Percentiles rank a stretch among this genome's conserved stretches.
Evolutionary conservation across 202 grass and related monocot genomes (phyloP).

Genomic region (Dendrocalamus latiflorus): DNA sequence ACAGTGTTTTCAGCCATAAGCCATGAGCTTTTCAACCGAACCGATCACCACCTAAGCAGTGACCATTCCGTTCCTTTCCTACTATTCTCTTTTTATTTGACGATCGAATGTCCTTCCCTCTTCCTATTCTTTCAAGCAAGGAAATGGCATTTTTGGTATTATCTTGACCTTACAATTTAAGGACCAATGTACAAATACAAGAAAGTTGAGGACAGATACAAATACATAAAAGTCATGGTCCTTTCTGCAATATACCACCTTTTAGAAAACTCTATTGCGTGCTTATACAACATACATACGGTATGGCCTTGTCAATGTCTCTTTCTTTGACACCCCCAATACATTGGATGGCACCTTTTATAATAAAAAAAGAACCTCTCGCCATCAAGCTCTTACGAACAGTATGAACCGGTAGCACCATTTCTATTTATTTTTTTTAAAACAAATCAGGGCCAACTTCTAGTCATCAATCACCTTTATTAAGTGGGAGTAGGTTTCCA

Average conservation of each 20-base stretch:
- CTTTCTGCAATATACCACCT: not conserved
- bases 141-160: not conserved
- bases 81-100: no score
- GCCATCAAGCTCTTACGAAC: slow-evolving; percentile 6
- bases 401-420: not conserved
- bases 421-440: not conserved
- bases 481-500: slow-evolving; percentile 29
- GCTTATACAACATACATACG: slow-evolving; percentile 1
- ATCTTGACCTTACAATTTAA: not conserved
- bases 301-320: slow-evolving; percentile 11
- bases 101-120: no score
- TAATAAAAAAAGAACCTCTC: slow-evolving; percentile 15
- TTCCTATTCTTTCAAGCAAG: no score
- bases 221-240: not conserved
- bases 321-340: slow-evolving; percentile 24
- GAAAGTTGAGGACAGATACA: not conserved
- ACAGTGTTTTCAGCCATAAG: no score
- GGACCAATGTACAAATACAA: not conserved
- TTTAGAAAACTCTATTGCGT: not conserved
- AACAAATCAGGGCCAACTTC: not conserved
- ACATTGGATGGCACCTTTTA: slow-evolving; percentile 4
- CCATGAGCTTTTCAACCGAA: no score
- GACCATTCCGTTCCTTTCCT: no score
- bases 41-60: no score
- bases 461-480: slow-evolving; percentile 16